Base-by-base conservation (phyloP, 805 yeast genomes). In the Hanseniaspora nectarophila region DNA sequence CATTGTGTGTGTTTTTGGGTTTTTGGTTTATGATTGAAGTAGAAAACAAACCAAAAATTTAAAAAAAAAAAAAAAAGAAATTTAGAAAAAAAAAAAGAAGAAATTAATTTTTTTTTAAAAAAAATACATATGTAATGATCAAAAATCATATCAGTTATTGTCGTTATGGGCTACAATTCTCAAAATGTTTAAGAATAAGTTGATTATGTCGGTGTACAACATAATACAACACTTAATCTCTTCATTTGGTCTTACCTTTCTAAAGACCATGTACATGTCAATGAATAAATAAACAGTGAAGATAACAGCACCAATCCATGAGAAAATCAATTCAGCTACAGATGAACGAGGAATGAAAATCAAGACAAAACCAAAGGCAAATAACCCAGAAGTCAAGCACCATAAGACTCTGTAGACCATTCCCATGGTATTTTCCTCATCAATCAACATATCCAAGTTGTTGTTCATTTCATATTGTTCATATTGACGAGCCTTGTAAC, bases 221-320 rank as follows among this genome's bases (percentile, higher is more conserved):
- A 77, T 69, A 62, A 88, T 78, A 15, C 90, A 78, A 48, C 94
- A 90, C 37, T 78, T 74, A n/a, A 87, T 75, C 61, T 85, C 95
- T 58, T 88, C 95, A 58, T 87, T 95, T 40, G 87, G 80, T 60
- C 81, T 82, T 58, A 73, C 78, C 53, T 77, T 79, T 61, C 82
- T 79, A 78, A 87, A 74, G 53, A 87, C 77, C 58, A 78, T 64
- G 66, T 87, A 95, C 20, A 95, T 87, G 64, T 87, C 96, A 43
- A 85, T 77, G 47, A 87, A 67, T 54, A 88, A 74, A 62, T 82
- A 86, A 4, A 79, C 76, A 13, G 81, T 71, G 66, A 87, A 87
- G 2, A 87, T 67, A 39, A 82, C 60, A 4, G 94, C 92, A 23
- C 92, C 95, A 42, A 81, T 62, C 56, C 79, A 77, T 31, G 88